Percentiles rank a stretch among this genome's conserved stretches.
These are phyloP conservation scores for Tothia fuscella DNA, from an alignment of 2,329 filamentous ascomycete genomes.

Conservation along the genomic window DNA sequence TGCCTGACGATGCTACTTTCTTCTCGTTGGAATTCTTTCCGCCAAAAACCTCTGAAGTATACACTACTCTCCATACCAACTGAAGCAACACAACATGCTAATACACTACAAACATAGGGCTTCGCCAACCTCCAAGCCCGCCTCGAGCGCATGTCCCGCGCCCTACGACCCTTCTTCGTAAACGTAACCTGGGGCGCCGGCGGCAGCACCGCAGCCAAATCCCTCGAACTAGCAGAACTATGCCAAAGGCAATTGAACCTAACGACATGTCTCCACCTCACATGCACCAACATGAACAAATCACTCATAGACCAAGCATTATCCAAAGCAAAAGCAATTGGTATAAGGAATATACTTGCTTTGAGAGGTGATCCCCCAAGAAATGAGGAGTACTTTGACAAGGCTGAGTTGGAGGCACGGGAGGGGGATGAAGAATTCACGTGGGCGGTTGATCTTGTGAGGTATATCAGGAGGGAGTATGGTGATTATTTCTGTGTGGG, in stretches of 20 bases:
- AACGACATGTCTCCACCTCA: conserved; percentile 91
- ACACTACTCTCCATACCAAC: conserved; percentile 16
- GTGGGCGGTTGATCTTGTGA: conserved; percentile 80
- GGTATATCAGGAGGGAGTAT: conserved; percentile 73
- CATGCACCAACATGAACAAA: conserved; percentile 95
- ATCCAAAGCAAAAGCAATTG: conserved; percentile 79
- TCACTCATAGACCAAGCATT: conserved; percentile 76
- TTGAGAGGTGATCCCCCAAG: conserved; percentile 83
- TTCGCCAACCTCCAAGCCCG: conserved; percentile 88
- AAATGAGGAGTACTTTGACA: conserved; percentile 71
- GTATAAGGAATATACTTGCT: conserved; percentile 87
- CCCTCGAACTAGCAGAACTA: conserved; percentile 85
- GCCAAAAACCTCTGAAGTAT: conserved; percentile 81
- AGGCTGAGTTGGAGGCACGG: conserved; percentile 40
- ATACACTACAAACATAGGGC: conserved; percentile 39
- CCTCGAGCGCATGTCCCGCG: conserved; percentile 87
- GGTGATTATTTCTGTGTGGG: conserved; percentile 95
- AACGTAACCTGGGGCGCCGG: conserved; percentile 98
- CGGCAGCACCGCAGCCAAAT: conserved; percentile 81
- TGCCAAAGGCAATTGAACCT: conserved; percentile 85
- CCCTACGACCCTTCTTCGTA: conserved; percentile 83
- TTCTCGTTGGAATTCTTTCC: conserved; percentile 99
- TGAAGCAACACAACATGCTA: conserved; percentile 7
- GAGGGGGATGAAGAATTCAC: conserved; percentile 62
- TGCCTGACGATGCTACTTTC: conserved; percentile 71